Conservation (phyloP, 2,329 filamentous ascomycete genomes). For the Aspergillus neotritici region DNA sequence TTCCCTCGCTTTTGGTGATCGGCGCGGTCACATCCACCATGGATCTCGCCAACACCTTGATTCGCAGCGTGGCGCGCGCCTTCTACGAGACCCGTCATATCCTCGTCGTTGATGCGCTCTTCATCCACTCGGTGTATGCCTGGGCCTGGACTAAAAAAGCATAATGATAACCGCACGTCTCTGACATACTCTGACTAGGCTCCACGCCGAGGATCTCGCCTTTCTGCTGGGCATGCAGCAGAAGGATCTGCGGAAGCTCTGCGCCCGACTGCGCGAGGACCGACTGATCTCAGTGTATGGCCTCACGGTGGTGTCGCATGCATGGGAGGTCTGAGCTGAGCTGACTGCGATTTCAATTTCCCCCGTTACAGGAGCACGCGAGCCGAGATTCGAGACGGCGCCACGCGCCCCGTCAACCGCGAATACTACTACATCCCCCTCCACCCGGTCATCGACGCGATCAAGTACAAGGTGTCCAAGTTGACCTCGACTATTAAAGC, state of each 20-base stretch:
- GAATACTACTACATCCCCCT: conserved; percentile 98
- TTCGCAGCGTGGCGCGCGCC: conserved; percentile 77
- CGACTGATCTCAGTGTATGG: conserved; percentile 74
- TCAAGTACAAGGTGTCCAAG: conserved; percentile 88
- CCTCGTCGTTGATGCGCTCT: conserved; percentile 72
- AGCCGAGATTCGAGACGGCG: conserved; percentile 71
- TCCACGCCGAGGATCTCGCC: conserved; percentile 83
- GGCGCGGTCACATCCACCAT: conserved; percentile 32
- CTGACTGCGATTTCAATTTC: background rate
- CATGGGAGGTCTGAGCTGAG: background rate
- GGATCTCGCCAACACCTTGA: conserved; percentile 68
- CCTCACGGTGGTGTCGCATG: conserved; percentile 6
- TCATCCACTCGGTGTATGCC: conserved; percentile 63
- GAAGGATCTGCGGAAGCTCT: conserved; percentile 87
- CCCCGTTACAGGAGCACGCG: conserved; percentile 56
- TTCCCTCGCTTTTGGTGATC: background rate
- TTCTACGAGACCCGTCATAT: conserved; percentile 85
- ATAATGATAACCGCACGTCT: conserved; percentile 4
- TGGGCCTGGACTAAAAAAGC: conserved; percentile 8
- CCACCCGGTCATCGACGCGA: conserved; percentile 86
- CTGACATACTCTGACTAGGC: conserved; percentile 36
- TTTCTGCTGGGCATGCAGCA: conserved; percentile 82
- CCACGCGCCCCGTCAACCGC: conserved; percentile 72
- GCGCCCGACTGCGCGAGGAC: conserved; percentile 77
- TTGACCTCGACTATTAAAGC: conserved; percentile 85